Base-by-base conservation (phyloP, 371 early-diverging fungal genomes). In the Dichotomocladium elegans region DNA sequence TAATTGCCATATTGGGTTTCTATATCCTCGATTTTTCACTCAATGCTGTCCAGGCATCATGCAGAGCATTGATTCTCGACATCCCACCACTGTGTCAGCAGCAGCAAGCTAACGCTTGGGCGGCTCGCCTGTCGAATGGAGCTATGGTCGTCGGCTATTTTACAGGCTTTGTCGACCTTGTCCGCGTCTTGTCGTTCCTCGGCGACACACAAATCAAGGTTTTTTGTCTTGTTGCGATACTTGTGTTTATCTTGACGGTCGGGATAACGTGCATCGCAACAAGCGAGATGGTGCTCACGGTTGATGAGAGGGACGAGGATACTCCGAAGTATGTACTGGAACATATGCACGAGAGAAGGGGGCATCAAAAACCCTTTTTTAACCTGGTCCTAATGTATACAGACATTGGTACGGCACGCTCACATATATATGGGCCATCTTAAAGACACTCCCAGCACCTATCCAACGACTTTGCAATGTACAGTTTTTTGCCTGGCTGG, bases 11-110 rank as follows among this genome's bases (percentile, higher is more conserved):
- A 1, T 12, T 73, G 0, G 79, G 81, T 1, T 91, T 92, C 61
- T 90, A 88, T 52, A 63, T 72, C 22, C 66, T 92, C 4, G 93
- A 92, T 57, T 91, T 92, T 55, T 80, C 89, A 0, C 71, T 92
- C 47, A 92, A 92, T 58, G 87, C 87, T 1, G 79, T 70, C 1
- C 85, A 85, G 53, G 86, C 89, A 3, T 68, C 78, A 24, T 84
- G 84, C 43, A 83, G 93, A 11, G 85, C 89, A 3, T 57, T 92
- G 27, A 86, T 90, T 44, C 72, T 92, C 15, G 93, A 92, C 60
- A 79, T 82, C 12, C 79, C 82, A 10, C 87, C 85, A 6, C 59
- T 81, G 1, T 64, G 72, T 48, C 87, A 89, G 51, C 93, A 92
- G 53, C 83, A 85, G 22, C 48, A 58, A 6, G 85, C 84, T 2